Conservation (phyloP, 805 yeast genomes). For the Lipomyces lipofer region DNA sequence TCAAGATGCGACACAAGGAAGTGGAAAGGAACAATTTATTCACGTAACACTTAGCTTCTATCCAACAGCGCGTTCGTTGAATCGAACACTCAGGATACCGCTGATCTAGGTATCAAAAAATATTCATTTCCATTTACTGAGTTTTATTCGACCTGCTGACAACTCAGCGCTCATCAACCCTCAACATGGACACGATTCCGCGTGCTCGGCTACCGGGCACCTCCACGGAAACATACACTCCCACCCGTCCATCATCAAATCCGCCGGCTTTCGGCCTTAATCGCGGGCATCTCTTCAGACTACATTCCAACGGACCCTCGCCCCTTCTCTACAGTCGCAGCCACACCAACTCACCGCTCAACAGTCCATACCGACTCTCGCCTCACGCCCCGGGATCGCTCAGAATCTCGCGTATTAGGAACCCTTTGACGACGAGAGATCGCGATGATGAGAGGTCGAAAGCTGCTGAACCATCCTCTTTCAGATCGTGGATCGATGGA, state of each 20-base stretch:
- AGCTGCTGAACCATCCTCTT: too few species aligned
- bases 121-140: too few species aligned
- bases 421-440: neutral
- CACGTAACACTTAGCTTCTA: too few species aligned
- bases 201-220: neutral
- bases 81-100: too few species aligned
- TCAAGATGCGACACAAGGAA: too few species aligned
- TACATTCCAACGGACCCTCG: constrained; percentile 9
- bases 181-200: constrained; percentile 1
- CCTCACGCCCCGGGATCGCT: constrained; percentile 9
- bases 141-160: too few species aligned
- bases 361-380: constrained; percentile 19
- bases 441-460: neutral
- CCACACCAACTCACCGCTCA: constrained; percentile 12
- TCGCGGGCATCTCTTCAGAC: constrained; percentile 22
- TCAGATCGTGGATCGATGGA: constrained; percentile 15
- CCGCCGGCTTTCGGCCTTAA: constrained; percentile 13
- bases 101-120: too few species aligned
- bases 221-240: constrained; percentile 5
- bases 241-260: constrained; percentile 7
- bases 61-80: too few species aligned
- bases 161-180: neutral
- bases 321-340: constrained; percentile 24
- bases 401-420: constrained; percentile 6
- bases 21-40: too few species aligned